Conservation (phyloP, 805 yeast genomes). For the Wickerhamiella brachini region DNA sequence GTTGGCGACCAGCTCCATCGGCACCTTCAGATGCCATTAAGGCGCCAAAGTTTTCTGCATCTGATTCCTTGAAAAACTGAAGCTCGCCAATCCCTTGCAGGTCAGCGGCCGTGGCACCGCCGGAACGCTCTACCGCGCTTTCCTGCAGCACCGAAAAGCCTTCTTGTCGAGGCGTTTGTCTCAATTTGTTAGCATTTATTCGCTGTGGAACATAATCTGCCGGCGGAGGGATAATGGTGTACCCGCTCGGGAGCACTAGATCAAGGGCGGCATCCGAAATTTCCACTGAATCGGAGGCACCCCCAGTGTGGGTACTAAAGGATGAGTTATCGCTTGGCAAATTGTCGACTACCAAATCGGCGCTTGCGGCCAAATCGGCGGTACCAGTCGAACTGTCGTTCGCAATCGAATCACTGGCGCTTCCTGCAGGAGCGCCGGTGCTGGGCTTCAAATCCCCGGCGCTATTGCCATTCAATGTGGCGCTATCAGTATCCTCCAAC, state of each 20-base stretch:
- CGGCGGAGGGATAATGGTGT: slow-evolving; percentile 33
- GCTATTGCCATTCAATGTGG: not conserved
- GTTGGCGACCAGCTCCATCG: slow-evolving; percentile 8
- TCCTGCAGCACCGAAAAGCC: slow-evolving; percentile 44
- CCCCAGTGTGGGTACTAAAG: no score
- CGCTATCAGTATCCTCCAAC: not conserved
- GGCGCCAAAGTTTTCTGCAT: slow-evolving; percentile 55
- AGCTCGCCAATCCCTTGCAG: slow-evolving; percentile 54
- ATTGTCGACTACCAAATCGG: no score
- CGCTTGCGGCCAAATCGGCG: no score
- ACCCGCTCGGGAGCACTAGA: slow-evolving; percentile 38
- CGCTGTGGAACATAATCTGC: slow-evolving; percentile 28
- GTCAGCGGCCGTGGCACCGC: slow-evolving; percentile 25
- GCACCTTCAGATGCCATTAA: slow-evolving; percentile 26
- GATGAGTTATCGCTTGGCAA: no score
- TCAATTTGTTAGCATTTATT: slow-evolving; percentile 27
- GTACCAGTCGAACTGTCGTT: not conserved
- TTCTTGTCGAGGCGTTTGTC: slow-evolving; percentile 17
- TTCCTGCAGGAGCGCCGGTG: not conserved
- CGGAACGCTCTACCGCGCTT: slow-evolving; percentile 14
- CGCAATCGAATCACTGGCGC: not conserved
- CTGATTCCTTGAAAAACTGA: slow-evolving; percentile 56
- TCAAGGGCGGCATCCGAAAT: slow-evolving; percentile 36
- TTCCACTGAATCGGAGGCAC: no score
- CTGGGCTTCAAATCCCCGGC: not conserved